Base-by-base conservation (phyloP, 176 grass and related monocot genomes). In the Phyllostachys edulis region DNA sequence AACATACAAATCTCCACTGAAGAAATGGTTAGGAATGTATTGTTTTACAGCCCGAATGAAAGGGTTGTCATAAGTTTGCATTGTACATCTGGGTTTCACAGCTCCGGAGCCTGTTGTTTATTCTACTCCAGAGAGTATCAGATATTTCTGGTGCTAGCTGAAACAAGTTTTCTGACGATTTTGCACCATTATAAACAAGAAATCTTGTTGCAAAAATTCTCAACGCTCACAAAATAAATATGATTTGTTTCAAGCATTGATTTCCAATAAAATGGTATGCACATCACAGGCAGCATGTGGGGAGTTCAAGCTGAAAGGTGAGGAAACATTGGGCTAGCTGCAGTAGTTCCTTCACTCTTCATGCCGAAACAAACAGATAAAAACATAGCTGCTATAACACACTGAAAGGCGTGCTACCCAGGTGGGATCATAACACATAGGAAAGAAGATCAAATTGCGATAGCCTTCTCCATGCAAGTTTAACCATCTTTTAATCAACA, bases 1-100 rank as follows among this genome's bases (percentile, higher is more conserved):
- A 73, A 64, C 57, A 57, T 62, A 23, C 54, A 46, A 2, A 69
- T 23, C 0, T 82, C 32, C 23, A 68, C n/a, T 18, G 23, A 72
- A 47, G 52, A 56, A 36, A 72, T 69, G 40, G 38, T 68, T 81
- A 59, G 24, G 70, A 73, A 61, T 82, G 72, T 13, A 76, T 77
- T 82, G 16, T 51, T 82, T 59, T 77, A 49, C 64, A 52, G 44
- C 50, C 61, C 71, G 50, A 39, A 49, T 82, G 57, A 56, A 59
- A 67, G 38, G 46, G 13, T 13, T 67, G 18, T 55, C 21, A 81
- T 38, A 24, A 59, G 56, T 46, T 69, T 57, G 34, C 65, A 78
- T 4, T 61, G 27, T 70, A 71, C 65, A 39, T 29, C n/a, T 56
- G 32, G 13, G 61, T 75, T 29, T 37, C 82, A 39, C 27, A 50